Evolutionary conservation across 2,329 filamentous ascomycete species (phyloP).

Genomic region (Microdochium paspali): DNA sequence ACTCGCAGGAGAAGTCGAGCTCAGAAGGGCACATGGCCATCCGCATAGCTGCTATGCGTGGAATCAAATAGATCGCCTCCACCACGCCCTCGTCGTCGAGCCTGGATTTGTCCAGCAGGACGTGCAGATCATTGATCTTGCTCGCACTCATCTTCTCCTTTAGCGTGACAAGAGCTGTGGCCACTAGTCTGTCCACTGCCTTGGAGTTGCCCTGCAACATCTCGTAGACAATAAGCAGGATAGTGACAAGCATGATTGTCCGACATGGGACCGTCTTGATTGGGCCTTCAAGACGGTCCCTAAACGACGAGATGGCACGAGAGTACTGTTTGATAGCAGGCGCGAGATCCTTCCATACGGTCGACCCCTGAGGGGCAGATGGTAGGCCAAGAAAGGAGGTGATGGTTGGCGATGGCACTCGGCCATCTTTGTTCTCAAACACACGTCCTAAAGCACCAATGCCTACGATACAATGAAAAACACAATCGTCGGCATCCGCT

Average conservation of each 20-base stretch:
- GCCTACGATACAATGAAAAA: not conserved
- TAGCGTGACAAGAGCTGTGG: not conserved
- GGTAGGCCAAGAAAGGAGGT: not conserved
- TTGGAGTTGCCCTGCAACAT: not conserved
- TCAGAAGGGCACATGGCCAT: not conserved
- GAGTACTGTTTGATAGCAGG: not conserved
- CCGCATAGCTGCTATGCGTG: not conserved
- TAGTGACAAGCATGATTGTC: not conserved
- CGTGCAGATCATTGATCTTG: not conserved
- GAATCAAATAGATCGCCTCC: not conserved
- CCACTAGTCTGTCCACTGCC: not conserved
- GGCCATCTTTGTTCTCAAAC: not conserved
- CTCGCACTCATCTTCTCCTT: not conserved
- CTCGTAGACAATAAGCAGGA: conserved; percentile 1
- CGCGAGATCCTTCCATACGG: not conserved
- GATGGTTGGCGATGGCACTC: not conserved
- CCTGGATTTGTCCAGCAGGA: not conserved
- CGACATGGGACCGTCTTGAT: not conserved
- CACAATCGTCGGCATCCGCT: not conserved
- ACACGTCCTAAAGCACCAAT: not conserved
- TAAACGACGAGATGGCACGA: not conserved
- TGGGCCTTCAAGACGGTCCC: not conserved
- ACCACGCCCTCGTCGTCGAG: not conserved
- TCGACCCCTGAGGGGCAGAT: not conserved
- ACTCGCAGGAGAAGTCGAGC: not conserved